Evolutionary conservation across 805 yeast genomes (phyloP), one percentile per base, ranked within the genome.

Genomic region (Metschnikowia hibisci): DNA sequence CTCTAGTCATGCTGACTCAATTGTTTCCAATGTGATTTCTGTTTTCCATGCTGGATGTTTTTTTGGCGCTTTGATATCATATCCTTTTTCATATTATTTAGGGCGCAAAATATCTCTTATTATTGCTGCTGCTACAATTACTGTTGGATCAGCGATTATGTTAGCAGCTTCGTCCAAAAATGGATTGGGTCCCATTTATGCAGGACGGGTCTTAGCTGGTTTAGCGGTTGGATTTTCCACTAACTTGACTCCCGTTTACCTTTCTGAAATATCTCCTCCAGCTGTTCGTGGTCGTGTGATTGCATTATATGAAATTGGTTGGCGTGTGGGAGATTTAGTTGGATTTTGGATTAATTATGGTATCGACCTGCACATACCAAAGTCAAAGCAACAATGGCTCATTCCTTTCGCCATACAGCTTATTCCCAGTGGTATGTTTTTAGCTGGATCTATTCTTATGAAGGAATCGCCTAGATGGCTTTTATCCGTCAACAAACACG

Each of bases 11-110:
- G 53, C 61, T 16, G 52, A 50, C 26, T 39, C 15, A 34, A 48
- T 60, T 29, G 50, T 61, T 4, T 58, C 72, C 13, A 67, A 67
- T 48, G 59, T 67, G 26, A 64, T 67, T 26, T 63, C 69, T 2
- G 68, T 66, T 23, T 67, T 66, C 54, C 71, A 66, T 48, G 69
- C 63, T 13, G 72, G 71, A 6, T 62, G 69, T 44, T 66, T 66
- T 47, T 66, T 66, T 45, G 72, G 72, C 11, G 67, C 71, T 9
- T 51, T 67, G 39, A 47, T 64, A 27, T 62, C 69, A 13, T 67
- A 67, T 45, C 71, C 71, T 4, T 58, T 56, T 29, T 57, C 67
- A 20, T 62, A 54, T 48, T 65, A 64, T 41, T 57, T 53, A 20
- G 72, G 71, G 11, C 56, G 72, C 31, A 53, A 60, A 27, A 39